Conservation (phyloP, 495 filamentous ascomycete genomes). For the Clohesyomyces aquaticus region DNA sequence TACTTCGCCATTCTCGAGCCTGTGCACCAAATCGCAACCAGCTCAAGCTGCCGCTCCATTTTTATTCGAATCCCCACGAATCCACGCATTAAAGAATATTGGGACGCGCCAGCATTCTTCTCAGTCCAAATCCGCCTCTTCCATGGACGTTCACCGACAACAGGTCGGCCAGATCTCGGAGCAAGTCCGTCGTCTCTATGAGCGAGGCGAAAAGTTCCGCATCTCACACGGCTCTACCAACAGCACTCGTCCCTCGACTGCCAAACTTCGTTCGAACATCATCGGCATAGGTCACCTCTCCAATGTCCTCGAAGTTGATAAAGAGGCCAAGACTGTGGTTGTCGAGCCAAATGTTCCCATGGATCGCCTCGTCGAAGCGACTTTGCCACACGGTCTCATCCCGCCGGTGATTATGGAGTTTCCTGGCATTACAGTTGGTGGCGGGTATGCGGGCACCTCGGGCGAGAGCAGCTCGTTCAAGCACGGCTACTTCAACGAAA, state of each 20-base stretch:
- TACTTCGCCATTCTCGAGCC: too few species aligned
- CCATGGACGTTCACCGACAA: too few species aligned
- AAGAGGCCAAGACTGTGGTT: conserved; percentile 45
- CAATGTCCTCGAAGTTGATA: conserved; percentile 50
- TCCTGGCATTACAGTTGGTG: conserved; percentile 67
- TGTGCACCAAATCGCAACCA: too few species aligned
- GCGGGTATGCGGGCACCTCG: conserved; percentile 63
- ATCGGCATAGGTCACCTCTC: conserved; percentile 57
- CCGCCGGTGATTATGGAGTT: conserved; percentile 66
- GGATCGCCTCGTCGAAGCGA: conserved; percentile 61
- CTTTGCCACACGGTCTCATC: conserved; percentile 57
- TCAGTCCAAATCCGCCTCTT: too few species aligned
- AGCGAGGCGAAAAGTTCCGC: too few species aligned
- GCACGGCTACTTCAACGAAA: conserved; percentile 63
- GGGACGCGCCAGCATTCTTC: too few species aligned
- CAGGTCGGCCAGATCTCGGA: too few species aligned
- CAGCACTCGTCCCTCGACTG: conserved; percentile 61
- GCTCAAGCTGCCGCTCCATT: too few species aligned
- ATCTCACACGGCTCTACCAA: conserved; percentile 82
- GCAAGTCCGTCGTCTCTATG: too few species aligned
- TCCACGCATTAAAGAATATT: too few species aligned
- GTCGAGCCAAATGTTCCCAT: conserved; percentile 71
- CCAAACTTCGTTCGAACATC: conserved; percentile 43
- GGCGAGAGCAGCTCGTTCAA: conserved; percentile 63
- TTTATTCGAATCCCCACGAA: too few species aligned